Base-by-base conservation (phyloP, 352 stramenopile genomes). In the Phytophthora syringae region DNA sequence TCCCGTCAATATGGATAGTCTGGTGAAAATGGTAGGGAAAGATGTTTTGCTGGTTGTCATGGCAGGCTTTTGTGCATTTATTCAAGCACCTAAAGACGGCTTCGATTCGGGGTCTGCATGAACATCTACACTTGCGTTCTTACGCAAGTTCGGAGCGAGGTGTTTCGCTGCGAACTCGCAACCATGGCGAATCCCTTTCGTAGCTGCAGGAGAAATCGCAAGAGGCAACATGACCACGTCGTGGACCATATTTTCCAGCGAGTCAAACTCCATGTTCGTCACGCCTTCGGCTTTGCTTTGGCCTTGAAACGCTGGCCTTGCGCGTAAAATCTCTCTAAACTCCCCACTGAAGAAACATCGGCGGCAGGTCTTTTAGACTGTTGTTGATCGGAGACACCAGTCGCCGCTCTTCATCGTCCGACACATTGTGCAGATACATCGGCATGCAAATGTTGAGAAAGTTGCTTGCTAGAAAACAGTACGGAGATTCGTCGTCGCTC, bases 211-310 rank as follows among this genome's bases (percentile, higher is more conserved):
- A n/a, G 21, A 52, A 28, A 62, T 18, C 12, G 21, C 25, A 1
- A 37, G 44, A 16, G 60, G 60, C 15, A 69, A 53, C 60, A 69
- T 62, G 18, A 69, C 60, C 12, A 25, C 18, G 45, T 69, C 60
- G 21, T 69, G 52, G 7, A 55, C 52, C 27, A 69, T 63, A 39
- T 55, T 54, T 34, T 62, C 7, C 25, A 69, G 21, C 7, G 63
- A 34, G 27, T 69, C 60, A 30, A 69, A 20, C 27, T 63, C 52
- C 52, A 62, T 49, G 28, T 69, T 62, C 22, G 44, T 54, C 21
- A 67, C 59, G 28, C 59, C 59, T n/a, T 67, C 7, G 42, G 30
- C 4, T 54, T 43, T 10, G 43, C 54, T 32, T 62, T 62, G 18
- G 54, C 30, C 54, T 49, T 67, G 30, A 67, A 52, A 43, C 59